Percentiles rank a stretch among this genome's conserved stretches.
Evolutionary conservation across 2,329 filamentous ascomycete species (phyloP).

Genomic region (Botrytis elliptica): DNA sequence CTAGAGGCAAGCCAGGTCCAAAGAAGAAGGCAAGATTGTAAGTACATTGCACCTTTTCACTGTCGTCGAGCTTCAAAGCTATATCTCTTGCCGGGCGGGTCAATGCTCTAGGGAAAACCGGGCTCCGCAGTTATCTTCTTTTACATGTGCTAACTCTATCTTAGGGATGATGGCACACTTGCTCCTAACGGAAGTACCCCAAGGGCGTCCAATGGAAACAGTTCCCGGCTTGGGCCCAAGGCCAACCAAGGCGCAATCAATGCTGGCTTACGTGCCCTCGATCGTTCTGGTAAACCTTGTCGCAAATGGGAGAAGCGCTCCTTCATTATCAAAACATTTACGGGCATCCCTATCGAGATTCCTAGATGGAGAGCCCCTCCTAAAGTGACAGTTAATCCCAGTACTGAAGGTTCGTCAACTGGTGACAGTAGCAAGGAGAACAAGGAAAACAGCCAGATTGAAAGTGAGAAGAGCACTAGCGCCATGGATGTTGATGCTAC

Average conservation of each 20-base stretch:
- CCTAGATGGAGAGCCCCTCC: slow-evolving; percentile 77
- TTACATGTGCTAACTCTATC: slow-evolving; percentile 37
- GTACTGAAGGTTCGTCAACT: slow-evolving; percentile 47
- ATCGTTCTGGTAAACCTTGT: slow-evolving; percentile 87
- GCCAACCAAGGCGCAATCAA: slow-evolving; percentile 98
- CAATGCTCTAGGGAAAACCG: background rate
- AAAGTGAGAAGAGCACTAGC: slow-evolving; percentile 58
- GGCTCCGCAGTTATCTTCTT: slow-evolving; percentile 6
- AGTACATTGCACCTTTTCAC: slow-evolving; percentile 44
- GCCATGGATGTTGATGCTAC: slow-evolving; percentile 57
- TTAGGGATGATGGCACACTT: slow-evolving; percentile 61
- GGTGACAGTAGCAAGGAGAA: slow-evolving; percentile 62
- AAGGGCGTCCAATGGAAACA: slow-evolving; percentile 43
- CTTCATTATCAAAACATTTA: slow-evolving; percentile 88
- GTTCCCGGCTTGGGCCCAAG: slow-evolving; percentile 79
- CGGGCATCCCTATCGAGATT: slow-evolving; percentile 79
- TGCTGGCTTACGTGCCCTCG: slow-evolving; percentile 87
- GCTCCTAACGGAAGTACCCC: slow-evolving; percentile 52
- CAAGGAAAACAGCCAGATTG: slow-evolving; percentile 57
- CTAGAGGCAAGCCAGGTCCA: slow-evolving; percentile 83
- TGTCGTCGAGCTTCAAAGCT: background rate
- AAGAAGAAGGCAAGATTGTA: slow-evolving; percentile 97
- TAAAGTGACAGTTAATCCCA: slow-evolving; percentile 49
- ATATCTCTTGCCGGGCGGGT: background rate
- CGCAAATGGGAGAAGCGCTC: slow-evolving; percentile 85